phyloP scores from a whole-genome alignment of 352 stramenopile species.

The Thraustotheca clavata region DNA sequence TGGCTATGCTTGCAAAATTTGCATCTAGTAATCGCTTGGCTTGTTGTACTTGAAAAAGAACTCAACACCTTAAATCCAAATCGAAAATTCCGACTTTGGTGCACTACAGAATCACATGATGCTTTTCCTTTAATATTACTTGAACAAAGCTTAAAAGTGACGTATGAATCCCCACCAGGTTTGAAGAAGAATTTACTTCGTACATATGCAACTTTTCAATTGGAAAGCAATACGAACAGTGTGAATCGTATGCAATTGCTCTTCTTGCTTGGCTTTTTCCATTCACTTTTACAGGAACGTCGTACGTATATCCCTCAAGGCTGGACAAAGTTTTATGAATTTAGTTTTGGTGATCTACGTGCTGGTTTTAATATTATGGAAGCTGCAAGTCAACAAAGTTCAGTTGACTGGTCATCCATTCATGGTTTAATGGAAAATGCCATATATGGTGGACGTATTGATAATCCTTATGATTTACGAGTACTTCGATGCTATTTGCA shows the following conservation, averaged over 20 bases:
- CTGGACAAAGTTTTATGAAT: conserved; percentile 96
- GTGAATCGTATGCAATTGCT: conserved; percentile 50
- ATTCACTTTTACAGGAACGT: conserved; percentile 74
- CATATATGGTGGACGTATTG: conserved; percentile 92
- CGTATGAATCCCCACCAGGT: conserved; percentile 91
- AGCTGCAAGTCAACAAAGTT: conserved; percentile 37
- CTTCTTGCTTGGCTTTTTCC: conserved; percentile 88
- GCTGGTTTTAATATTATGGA: conserved; percentile 88
- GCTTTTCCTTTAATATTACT: conserved; percentile 88
- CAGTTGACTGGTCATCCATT: conserved; percentile 87
- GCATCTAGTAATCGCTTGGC: conserved; percentile 91
- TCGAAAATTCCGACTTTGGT: conserved; percentile 90
- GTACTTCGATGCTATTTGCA: conserved; percentile 84
- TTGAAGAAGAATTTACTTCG: conserved; percentile 95
- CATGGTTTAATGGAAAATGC: conserved; percentile 93
- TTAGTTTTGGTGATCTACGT: conserved; percentile 91
- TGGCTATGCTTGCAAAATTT: conserved; percentile 96
- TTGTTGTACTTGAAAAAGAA: conserved; percentile 88
- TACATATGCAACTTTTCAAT: conserved; percentile 83
- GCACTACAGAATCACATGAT: conserved; percentile 89
- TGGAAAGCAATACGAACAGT: conserved; percentile 31
- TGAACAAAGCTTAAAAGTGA: conserved; percentile 90
- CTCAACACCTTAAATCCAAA: conserved; percentile 63
- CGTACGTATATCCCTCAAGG: conserved; percentile 93
- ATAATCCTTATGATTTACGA: conserved; percentile 89